Evolutionary conservation across 345 rosid genomes (phyloP).

Genomic region (Syzygium grande): DNA sequence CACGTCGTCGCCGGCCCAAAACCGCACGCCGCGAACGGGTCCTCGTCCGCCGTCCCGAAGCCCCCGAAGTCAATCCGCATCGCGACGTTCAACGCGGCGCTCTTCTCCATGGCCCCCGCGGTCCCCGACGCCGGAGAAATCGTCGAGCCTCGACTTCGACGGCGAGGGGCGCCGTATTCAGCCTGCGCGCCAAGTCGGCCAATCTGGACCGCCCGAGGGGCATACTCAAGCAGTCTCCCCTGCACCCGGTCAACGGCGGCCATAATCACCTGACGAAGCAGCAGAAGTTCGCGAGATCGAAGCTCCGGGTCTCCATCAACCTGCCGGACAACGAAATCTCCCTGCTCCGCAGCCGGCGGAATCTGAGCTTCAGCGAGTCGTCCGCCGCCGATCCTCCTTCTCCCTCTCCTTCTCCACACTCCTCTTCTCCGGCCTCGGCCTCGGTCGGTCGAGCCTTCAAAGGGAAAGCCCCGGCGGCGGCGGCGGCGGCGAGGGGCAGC

Average conservation of each 20-base stretch:
- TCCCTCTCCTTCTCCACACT: conserved; percentile 1
- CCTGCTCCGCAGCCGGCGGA: conserved; percentile 40
- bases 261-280: conserved; percentile 31
- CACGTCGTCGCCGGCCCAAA: neutral
- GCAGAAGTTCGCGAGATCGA: conserved; percentile 59
- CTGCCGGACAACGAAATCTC: conserved; percentile 95
- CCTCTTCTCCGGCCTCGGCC: neutral
- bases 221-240: conserved; percentile 71
- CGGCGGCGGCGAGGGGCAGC: conserved; percentile 1
- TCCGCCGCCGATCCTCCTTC: neutral
- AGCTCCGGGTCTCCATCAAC: conserved; percentile 81
- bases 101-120: conserved; percentile 93
- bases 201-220: conserved; percentile 61
- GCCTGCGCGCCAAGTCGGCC: conserved; percentile 34
- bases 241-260: conserved; percentile 28
- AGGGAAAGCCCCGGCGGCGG: conserved; percentile 7
- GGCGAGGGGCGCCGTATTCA: conserved; percentile 4
- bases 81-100: conserved; percentile 81
- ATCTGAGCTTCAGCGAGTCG: conserved; percentile 35
- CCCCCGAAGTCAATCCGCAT: conserved; percentile 41
- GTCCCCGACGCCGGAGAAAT: conserved; percentile 31
- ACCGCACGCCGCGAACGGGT: neutral
- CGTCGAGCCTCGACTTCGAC: conserved; percentile 20
- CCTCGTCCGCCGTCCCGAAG: conserved; percentile 21
- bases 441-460: neutral